Evolutionary conservation across 176 grass and related monocot genomes (phyloP).

Genomic region (Olyra latifolia): DNA sequence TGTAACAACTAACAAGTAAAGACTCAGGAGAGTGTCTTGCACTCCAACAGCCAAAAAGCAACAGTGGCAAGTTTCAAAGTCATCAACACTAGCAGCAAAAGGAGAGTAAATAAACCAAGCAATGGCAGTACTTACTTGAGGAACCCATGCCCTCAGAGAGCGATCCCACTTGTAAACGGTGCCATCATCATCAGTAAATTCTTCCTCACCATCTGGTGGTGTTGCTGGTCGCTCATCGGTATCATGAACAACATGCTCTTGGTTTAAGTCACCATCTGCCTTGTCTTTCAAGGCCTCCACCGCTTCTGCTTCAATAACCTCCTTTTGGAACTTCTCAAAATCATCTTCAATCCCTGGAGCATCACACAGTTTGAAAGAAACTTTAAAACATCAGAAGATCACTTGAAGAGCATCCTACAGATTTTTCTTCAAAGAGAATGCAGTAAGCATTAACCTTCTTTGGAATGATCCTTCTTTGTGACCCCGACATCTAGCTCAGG

Average conservation of each 20-base stretch:
- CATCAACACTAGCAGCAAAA: background rate
- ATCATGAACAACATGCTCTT: slow-evolving; percentile 15
- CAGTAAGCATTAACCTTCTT: slow-evolving; percentile 39
- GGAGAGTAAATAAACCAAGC: background rate
- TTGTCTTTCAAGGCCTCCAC: slow-evolving; percentile 48
- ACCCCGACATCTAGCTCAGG: slow-evolving; percentile 52
- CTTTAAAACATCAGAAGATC: background rate
- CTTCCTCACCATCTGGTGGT: slow-evolving; percentile 86
- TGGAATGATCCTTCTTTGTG: slow-evolving; percentile 27
- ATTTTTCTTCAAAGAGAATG: slow-evolving; percentile 3
- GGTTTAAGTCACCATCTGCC: background rate
- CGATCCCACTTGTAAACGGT: slow-evolving; percentile 93
- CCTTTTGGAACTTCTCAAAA: slow-evolving; percentile 80
- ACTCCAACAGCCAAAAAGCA: background rate
- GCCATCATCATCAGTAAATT: slow-evolving; percentile 97
- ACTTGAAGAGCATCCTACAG: slow-evolving; percentile 5
- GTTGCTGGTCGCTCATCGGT: slow-evolving; percentile 66
- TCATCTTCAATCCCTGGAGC: slow-evolving; percentile 60
- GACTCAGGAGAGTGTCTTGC: background rate
- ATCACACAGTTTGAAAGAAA: slow-evolving; percentile 9
- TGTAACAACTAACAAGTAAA: background rate
- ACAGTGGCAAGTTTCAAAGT: background rate
- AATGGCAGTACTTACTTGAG: slow-evolving; percentile 72
- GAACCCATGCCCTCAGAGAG: slow-evolving; percentile 79
- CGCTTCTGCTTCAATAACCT: slow-evolving; percentile 61